Conservation (phyloP, 1,139 yeast species). For the Dujonia santamariae region DNA sequence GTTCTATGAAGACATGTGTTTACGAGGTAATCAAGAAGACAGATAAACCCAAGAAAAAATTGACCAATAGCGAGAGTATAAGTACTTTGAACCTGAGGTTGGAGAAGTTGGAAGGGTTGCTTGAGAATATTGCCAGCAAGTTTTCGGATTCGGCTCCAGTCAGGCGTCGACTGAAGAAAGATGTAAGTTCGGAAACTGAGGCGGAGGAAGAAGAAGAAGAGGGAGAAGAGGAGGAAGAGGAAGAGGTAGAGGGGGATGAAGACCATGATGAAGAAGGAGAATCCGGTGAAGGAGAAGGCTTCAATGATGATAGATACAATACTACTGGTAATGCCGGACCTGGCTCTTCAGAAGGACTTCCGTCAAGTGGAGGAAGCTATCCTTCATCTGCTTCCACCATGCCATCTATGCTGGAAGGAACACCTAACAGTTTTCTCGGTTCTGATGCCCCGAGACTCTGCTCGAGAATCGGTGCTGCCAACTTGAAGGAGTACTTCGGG, state of each 20-base stretch:
- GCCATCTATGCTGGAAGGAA: too few species aligned
- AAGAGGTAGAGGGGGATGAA: background rate
- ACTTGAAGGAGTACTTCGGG: constrained; percentile 14
- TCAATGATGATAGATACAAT: background rate
- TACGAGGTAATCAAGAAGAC: constrained; percentile 3
- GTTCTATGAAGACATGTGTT: constrained; percentile 11
- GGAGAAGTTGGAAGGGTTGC: constrained; percentile 3
- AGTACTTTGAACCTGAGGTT: constrained; percentile 1
- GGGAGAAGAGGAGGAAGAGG: constrained; percentile 1
- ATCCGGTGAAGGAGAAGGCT: background rate
- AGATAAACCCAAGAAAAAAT: constrained; percentile 1
- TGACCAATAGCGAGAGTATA: constrained; percentile 2
- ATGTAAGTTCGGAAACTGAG: background rate
- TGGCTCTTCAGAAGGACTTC: background rate
- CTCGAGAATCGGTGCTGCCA: too few species aligned
- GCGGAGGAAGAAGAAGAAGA: background rate
- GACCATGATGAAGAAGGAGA: constrained; percentile 4
- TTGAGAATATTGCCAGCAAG: constrained; percentile 2
- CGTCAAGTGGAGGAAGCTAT: background rate
- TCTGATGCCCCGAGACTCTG: too few species aligned
- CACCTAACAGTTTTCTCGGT: too few species aligned
- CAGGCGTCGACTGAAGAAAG: background rate
- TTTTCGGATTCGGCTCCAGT: background rate
- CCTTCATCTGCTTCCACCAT: background rate
- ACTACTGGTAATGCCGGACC: background rate